Percentiles rank a stretch among this genome's conserved stretches.
Evolutionary conservation across 1,284 basidiomycete genomes (phyloP).

Genomic region (Fomitiporia mediterranea): DNA sequence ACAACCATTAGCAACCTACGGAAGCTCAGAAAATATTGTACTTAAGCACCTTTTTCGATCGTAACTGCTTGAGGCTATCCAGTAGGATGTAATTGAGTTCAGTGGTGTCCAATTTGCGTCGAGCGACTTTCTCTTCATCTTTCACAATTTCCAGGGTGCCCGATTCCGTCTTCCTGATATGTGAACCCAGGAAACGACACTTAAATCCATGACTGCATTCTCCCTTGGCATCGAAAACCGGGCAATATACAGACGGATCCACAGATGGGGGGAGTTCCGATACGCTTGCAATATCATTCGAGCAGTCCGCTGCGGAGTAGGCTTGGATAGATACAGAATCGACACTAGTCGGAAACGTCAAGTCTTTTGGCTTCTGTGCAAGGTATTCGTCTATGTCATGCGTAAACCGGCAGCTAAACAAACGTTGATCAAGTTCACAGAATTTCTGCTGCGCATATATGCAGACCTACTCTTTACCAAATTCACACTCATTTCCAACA

Average conservation of each 20-base stretch:
- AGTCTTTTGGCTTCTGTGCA: conserved; percentile 68
- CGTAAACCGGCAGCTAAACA: conserved; percentile 67
- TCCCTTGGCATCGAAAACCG: conserved; percentile 70
- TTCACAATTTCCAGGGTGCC: conserved; percentile 41
- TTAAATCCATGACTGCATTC: conserved; percentile 86
- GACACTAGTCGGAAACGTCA: conserved; percentile 47
- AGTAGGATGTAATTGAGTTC: conserved; percentile 74
- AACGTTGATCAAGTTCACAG: not conserved
- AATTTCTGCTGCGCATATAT: not conserved
- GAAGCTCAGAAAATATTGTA: not conserved
- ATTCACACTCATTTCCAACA: conserved; percentile 58
- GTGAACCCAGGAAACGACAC: conserved; percentile 86
- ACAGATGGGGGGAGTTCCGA: conserved; percentile 33
- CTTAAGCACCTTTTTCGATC: conserved; percentile 56
- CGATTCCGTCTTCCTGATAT: conserved; percentile 44
- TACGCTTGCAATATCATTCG: conserved; percentile 24
- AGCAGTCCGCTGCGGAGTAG: conserved; percentile 29
- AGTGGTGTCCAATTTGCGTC: conserved; percentile 44
- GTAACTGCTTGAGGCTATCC: conserved; percentile 53
- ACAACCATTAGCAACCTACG: conserved; percentile 3
- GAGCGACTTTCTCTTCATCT: conserved; percentile 57
- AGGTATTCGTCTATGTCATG: conserved; percentile 82
- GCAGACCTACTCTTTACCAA: conserved; percentile 50
- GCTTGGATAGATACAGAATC: conserved; percentile 44
- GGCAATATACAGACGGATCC: conserved; percentile 56